Percentiles rank a stretch among this genome's conserved stretches.
Evolutionary conservation across 345 rosid species (phyloP).

Genomic region (Ceriops zippeliana): DNA sequence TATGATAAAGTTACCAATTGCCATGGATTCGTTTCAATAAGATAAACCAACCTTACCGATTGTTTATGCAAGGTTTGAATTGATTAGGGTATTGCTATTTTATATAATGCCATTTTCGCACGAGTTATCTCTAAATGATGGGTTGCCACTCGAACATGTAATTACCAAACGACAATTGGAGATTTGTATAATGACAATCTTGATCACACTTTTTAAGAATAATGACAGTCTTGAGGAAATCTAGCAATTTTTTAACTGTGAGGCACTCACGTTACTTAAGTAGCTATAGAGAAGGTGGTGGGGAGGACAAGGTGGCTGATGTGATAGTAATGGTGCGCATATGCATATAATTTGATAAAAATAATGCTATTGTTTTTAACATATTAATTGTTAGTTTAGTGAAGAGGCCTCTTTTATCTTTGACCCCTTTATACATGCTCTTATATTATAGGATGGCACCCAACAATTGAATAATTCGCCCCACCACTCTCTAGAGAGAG

Average conservation of each 20-base stretch:
- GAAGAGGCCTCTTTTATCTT: neutral
- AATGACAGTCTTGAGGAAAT: neutral
- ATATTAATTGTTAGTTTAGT: too few species aligned
- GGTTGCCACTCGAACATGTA: neutral
- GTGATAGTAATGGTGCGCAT: neutral
- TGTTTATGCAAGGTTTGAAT: neutral
- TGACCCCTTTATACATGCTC: conserved; percentile 5
- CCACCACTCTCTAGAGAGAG: neutral
- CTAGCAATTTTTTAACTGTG: neutral
- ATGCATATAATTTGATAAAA: neutral
- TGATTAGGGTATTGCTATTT: neutral
- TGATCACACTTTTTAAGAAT: neutral
- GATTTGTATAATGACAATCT: neutral
- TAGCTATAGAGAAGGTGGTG: neutral
- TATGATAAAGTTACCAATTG: neutral
- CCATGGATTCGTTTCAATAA: neutral
- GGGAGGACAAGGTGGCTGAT: neutral
- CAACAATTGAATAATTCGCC: neutral
- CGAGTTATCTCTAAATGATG: neutral
- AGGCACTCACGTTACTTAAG: neutral
- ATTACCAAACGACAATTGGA: neutral
- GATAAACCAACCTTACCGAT: neutral
- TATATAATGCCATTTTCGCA: neutral
- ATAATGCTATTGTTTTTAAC: too few species aligned
- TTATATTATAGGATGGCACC: neutral